Evolutionary conservation across 345 rosid genomes (phyloP).

Genomic region (Eucalyptus virginea): DNA sequence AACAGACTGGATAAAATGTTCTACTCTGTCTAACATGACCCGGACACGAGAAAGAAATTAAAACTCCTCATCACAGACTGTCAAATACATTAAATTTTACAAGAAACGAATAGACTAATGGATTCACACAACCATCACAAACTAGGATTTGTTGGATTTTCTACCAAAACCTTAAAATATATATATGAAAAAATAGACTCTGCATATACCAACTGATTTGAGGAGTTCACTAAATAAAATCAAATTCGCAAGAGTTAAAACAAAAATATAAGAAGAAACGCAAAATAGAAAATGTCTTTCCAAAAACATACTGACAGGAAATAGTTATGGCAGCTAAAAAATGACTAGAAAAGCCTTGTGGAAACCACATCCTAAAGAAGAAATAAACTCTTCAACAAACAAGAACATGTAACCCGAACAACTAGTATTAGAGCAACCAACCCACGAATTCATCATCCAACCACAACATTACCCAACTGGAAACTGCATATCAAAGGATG

Average conservation of each 20-base stretch:
- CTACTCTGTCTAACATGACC: constrained; percentile 79
- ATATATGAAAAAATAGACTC: background rate
- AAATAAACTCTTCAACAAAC: background rate
- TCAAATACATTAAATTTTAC: background rate
- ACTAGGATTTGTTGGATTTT: background rate
- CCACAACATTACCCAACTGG: background rate
- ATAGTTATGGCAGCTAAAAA: background rate
- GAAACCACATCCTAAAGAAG: background rate
- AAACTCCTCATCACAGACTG: background rate
- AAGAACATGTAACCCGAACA: background rate
- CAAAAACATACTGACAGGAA: background rate
- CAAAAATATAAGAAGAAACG: background rate
- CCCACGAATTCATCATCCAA: background rate
- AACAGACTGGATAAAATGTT: constrained; percentile 75
- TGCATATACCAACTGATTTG: background rate
- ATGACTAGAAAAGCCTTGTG: background rate
- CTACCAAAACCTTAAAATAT: background rate
- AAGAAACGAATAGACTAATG: background rate
- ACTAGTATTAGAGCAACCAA: background rate
- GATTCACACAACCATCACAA: background rate
- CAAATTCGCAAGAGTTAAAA: background rate
- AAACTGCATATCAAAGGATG: background rate
- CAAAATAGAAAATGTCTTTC: background rate
- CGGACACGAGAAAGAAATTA: background rate
- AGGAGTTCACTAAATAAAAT: background rate